Evolutionary conservation across 1,284 basidiomycete genomes (phyloP).

Genomic region (Xerocomus minutiporus): DNA sequence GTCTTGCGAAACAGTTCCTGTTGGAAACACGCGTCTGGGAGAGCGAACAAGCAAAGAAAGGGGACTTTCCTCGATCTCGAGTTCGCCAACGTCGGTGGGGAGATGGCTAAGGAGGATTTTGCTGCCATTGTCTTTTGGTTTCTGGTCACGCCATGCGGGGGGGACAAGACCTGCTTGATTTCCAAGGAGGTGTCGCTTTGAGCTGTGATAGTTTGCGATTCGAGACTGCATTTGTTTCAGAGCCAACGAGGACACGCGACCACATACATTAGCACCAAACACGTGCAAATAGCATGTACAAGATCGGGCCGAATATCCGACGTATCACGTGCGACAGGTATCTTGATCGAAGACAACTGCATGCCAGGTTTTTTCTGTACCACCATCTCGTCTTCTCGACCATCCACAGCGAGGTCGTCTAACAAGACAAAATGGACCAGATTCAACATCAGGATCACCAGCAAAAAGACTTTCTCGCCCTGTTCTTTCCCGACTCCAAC

Average conservation of each 20-base stretch:
- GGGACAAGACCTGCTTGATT: slow-evolving; percentile 48
- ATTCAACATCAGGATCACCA: slow-evolving; percentile 30
- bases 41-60: neutral
- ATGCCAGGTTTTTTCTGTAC: slow-evolving; percentile 10
- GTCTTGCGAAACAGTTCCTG: slow-evolving; percentile 73
- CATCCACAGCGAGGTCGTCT: neutral
- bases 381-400: slow-evolving; percentile 3
- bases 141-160: slow-evolving; percentile 55
- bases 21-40: slow-evolving; percentile 8
- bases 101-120: slow-evolving; percentile 67
- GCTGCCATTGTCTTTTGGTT: slow-evolving; percentile 44
- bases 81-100: slow-evolving; percentile 64
- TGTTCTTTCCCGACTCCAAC: slow-evolving; percentile 37
- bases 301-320: slow-evolving; percentile 1
- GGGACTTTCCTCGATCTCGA: slow-evolving; percentile 61
- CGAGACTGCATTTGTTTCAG: slow-evolving; percentile 23
- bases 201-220: slow-evolving; percentile 46
- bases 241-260: neutral
- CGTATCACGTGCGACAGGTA: slow-evolving; percentile 8
- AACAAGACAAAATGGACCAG: slow-evolving; percentile 28
- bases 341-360: neutral
- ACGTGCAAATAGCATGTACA: slow-evolving; percentile 10
- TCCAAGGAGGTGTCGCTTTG: slow-evolving; percentile 56
- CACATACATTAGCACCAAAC: slow-evolving; percentile 11
- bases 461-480: slow-evolving; percentile 41